Evolutionary conservation across 164 flowering plant genomes (phyloP), one percentile per base, ranked within the genome.

Genomic region (Stephania japonica): DNA sequence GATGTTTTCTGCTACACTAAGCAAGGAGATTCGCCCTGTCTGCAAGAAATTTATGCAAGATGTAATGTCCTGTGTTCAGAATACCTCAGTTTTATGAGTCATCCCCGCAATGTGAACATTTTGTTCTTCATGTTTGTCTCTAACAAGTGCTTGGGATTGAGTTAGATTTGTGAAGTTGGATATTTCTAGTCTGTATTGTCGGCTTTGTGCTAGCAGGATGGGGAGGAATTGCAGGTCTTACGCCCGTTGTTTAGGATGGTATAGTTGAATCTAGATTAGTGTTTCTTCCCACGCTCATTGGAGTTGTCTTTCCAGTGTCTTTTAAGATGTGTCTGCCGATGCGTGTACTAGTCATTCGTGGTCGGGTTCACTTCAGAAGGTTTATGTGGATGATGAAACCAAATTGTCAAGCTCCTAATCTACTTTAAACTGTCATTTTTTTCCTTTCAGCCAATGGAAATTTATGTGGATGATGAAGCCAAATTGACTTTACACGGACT

Each of bases 11-110:
- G 98, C 98, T 5, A 95, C 99, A 5, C 95, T 95, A 68, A 93
- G 97, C 97, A 95, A 95, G 81, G 98, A 91, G 75, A 95, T 95
- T 32, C 98, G 98, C 27, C 98, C 99, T 3, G 97, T 95, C 56
- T 95, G 99, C 97, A 91, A 95, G 85, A 95, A 88, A 76, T 95
- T 95, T 74, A 95, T 95, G 99, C 99, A 91, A 95, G 99, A 95
- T 93, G 99, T 95, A 95, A 91, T 90, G 86, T 87, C 81, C 83
- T 79, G 80, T 92, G 85, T 89, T 90, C 95, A 84, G 85, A 77
- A 73, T 78, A 83, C 72, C 84, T 87, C 83, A 74, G 82, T 77
- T 81, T 86, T 84, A 68, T 82, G 81, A 77, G 84, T 81, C 82
- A 74, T 70, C 78, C 80, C 66, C 84, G 70, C 80, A 67, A 71